Base-by-base conservation (phyloP, 2,329 filamentous ascomycete genomes). In the Aspergillus carbonarius region DNA sequence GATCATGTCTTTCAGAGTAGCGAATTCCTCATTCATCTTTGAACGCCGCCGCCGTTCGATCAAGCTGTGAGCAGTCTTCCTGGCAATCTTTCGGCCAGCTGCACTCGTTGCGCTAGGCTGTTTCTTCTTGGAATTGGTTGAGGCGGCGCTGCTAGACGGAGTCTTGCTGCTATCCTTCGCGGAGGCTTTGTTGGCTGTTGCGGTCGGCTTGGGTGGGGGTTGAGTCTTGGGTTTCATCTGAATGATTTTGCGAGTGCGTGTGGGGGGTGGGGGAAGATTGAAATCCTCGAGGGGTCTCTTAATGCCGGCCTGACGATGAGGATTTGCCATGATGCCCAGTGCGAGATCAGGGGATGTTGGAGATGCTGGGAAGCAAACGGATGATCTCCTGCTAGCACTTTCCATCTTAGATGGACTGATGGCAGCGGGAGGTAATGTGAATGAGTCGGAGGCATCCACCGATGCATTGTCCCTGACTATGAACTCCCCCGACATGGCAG, bases 21-120 rank as follows among this genome's bases (percentile, higher is more conserved):
- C 90, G 78, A 98, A 98, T 77, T 98, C 95, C 74, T 98, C 93
- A 67, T 99, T 98, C 93, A 98, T 99, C 81, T 98, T 99, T 12
- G 91, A 96, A 62, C 95, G 83, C 68, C 95, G 81, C 58, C 93
- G 81, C 47, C 95, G 83, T 78, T 99, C 95, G 67, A 98, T 99
- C 65, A 98, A 78, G 70, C 92, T 97, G 72, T 99, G 95, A 10
- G 95, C 95, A 1, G 93, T 98, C 79, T 97, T 98, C 65, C 95
- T 85, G 5, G 95, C 93, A 66, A 95, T 96, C 80, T 97, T 98
- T 57, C 92, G 85, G n/a, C 92, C 92, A 0, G 93, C 92, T 1
- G 91, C 91, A 66, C 90, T 96, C 5, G 88, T 89, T 1, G 86
- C 84, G 53, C 85, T 87, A 1, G 88, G 83, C 67, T 91, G 87